Evolutionary conservation across 192 early-diverging fungal genomes (phyloP), one percentile per base, ranked within the genome.

Genomic region (Coemansia sp.): DNA sequence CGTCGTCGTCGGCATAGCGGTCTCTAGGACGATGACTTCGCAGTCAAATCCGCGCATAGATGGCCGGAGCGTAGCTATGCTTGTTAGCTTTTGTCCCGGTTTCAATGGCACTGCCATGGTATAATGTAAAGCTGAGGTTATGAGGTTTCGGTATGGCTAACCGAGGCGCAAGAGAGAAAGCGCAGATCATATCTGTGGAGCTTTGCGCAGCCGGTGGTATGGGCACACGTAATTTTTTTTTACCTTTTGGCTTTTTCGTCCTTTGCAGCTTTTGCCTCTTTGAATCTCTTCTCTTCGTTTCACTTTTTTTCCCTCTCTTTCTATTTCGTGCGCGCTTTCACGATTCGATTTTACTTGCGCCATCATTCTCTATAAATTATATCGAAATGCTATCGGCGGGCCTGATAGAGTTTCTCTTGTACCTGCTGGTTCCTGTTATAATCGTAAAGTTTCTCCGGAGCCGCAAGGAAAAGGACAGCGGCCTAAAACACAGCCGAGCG

Each of bases 1-100:
- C 7, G 83, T 87, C 5, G 66, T 77, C 4, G 65, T 74, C 20
- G 86, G 85, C 34, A 73, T 28, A n/a, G 79, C 79, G 59, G 84
- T 84, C 37, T 90, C 84, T 6, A 90, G 73, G 14, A 90, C 79
- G 57, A 90, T 86, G 39, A 86, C 85, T 43, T 90, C 87, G 66
- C 86, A 82, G 61, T 86, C 84, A 46, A 89, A 83, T 8, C 83
- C 83, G 6, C 85, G 80, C 83, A 88, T 83, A 23, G 71, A 73
- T 6, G 88, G 86, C 31, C 83, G 75, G 39, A 90, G 61, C 37
- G 87, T 86, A 16, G 60, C 67, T 16, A 85, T 75, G 21, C 62
- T 63, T 8, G 76, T 62, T 3, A 86, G 59, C 46, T 75, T 77
- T 33, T 75, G 77, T 9, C 82, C 82, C 18, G 62, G 71, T 37